Evolutionary conservation across 176 grass and related monocot species (phyloP).

Genomic region (Cocos nucifera): DNA sequence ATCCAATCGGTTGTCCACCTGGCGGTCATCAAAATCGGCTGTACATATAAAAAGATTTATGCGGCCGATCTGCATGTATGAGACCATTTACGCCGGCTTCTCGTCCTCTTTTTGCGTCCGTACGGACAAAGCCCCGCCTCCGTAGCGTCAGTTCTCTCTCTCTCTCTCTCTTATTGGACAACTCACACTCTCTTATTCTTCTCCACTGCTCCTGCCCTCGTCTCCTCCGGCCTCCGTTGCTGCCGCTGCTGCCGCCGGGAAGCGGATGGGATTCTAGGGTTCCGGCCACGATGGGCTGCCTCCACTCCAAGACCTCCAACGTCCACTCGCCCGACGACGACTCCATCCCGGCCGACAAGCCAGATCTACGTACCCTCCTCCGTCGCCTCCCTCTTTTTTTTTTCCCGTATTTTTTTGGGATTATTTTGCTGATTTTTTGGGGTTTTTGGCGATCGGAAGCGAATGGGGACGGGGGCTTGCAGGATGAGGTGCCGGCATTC

Average conservation of each 20-base stretch:
- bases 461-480: constrained; percentile 54
- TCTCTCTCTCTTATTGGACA: too few species aligned
- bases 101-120: too few species aligned
- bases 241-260: neutral
- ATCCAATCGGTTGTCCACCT: too few species aligned
- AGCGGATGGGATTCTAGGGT: neutral
- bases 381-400: constrained; percentile 4
- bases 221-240: neutral
- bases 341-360: constrained; percentile 40
- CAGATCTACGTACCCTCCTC: constrained; percentile 60
- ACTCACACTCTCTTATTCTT: too few species aligned
- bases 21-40: too few species aligned
- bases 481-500: constrained; percentile 73
- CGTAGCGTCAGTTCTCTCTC: too few species aligned
- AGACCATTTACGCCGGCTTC: too few species aligned
- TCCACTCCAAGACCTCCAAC: constrained; percentile 70
- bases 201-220: constrained; percentile 13
- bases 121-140: too few species aligned
- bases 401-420: neutral
- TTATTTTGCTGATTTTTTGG: neutral
- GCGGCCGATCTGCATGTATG: too few species aligned
- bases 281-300: constrained; percentile 55
- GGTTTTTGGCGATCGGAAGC: constrained; percentile 13
- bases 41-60: too few species aligned
- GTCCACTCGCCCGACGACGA: constrained; percentile 48